Conservation (phyloP, 2,329 filamentous ascomycete species). For the Epichloe gansuensis region DNA sequence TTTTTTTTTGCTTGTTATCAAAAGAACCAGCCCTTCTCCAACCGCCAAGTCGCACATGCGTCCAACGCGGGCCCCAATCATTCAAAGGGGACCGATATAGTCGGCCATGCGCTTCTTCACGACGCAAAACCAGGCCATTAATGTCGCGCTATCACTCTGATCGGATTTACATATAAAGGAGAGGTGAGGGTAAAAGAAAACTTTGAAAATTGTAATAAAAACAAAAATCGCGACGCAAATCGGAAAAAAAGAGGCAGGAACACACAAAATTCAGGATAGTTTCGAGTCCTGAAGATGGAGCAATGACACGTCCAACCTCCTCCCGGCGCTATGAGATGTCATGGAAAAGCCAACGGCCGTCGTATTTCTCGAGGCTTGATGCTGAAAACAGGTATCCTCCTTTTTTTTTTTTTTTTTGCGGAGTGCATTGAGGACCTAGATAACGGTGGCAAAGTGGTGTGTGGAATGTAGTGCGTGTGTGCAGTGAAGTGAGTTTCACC, state of each 20-base stretch:
- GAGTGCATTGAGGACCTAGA: not conserved
- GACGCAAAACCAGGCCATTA: not conserved
- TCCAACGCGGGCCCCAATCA: not conserved
- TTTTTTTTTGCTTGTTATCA: not conserved
- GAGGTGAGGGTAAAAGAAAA: not conserved
- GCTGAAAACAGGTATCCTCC: not conserved
- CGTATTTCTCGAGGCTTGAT: not conserved
- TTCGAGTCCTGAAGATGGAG: not conserved
- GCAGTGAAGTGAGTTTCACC: not conserved
- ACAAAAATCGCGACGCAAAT: not conserved
- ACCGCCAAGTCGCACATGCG: not conserved
- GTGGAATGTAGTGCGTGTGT: not conserved
- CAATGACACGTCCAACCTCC: slow-evolving; percentile 1
- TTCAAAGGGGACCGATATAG: not conserved
- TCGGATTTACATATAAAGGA: slow-evolving; percentile 2
- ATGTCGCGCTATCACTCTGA: slow-evolving; percentile 8
- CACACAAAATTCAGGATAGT: not conserved
- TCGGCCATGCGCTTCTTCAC: not conserved
- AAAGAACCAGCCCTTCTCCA: not conserved
- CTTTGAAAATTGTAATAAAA: not conserved
- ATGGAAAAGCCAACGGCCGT: not conserved
- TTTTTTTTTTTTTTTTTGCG: not conserved
- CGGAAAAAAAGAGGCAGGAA: slow-evolving; percentile 3
- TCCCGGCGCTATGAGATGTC: not conserved
- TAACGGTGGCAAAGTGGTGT: not conserved